These are phyloP conservation scores for Botryobasidium botryosum DNA, from an alignment of 768 basidiomycete species.

Conservation along the genomic window DNA sequence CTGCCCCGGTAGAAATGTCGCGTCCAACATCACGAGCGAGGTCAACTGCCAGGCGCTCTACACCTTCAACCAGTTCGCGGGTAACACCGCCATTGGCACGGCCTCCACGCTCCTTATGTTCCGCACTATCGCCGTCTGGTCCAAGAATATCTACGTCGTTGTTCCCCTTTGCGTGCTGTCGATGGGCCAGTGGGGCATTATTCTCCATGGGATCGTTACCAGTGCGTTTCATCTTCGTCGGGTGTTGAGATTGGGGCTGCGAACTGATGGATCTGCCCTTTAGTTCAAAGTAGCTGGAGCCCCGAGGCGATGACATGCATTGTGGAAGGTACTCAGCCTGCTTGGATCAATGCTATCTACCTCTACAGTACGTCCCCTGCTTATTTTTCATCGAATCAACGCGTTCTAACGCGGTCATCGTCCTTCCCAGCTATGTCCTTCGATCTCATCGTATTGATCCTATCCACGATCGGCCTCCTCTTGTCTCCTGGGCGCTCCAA, in stretches of 20 bases:
- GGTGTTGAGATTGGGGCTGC: too few relatives aligned
- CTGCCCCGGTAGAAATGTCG: conserved; percentile 3
- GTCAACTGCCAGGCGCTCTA: conserved; percentile 32
- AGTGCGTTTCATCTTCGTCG: not conserved
- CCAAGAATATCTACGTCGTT: conserved; percentile 36
- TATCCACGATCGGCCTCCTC: conserved; percentile 46
- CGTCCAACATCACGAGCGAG: conserved; percentile 12
- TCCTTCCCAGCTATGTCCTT: conserved; percentile 37
- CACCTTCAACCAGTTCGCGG: conserved; percentile 26
- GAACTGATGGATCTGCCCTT: too few relatives aligned
- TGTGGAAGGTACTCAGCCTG: conserved; percentile 21
- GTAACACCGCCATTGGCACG: conserved; percentile 12
- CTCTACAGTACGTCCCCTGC: conserved; percentile 30
- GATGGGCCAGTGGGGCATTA: conserved; percentile 28
- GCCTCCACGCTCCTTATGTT: conserved; percentile 13
- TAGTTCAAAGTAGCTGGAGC: not conserved
- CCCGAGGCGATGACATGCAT: conserved; percentile 6
- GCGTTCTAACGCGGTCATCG: too few relatives aligned
- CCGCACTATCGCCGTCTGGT: conserved; percentile 46
- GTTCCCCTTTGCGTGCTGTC: conserved; percentile 34
- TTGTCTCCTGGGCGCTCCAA: conserved; percentile 32
- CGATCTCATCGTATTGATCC: conserved; percentile 42
- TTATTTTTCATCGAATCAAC: too few relatives aligned
- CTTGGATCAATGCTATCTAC: conserved; percentile 43
- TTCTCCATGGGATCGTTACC: not conserved